phyloP scores from a whole-genome alignment of 2,329 filamentous ascomycete genomes.

The Colletotrichum truncatum region DNA sequence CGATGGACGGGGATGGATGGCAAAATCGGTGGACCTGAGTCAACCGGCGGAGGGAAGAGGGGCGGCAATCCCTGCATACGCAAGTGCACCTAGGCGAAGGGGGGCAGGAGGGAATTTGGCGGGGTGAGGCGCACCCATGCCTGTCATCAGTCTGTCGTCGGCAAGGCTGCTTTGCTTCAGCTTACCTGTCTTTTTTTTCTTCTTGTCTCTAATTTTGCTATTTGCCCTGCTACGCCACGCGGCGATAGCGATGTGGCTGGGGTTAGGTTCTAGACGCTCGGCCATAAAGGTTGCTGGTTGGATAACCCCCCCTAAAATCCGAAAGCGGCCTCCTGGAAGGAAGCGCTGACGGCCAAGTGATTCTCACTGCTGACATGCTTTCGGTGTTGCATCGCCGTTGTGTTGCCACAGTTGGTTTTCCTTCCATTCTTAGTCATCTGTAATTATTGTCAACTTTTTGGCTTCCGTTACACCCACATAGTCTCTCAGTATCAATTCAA shows the following conservation, averaged over 20 bases:
- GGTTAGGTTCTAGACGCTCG: not conserved
- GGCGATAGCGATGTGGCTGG: not conserved
- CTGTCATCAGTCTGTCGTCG: not conserved
- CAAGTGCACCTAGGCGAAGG: not conserved
- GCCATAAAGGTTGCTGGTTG: not conserved
- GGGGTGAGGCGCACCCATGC: slow-evolving; percentile 13
- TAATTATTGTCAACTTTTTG: not conserved
- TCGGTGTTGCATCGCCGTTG: not conserved
- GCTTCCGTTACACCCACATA: too few relatives aligned
- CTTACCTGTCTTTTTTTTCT: not conserved
- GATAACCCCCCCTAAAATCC: slow-evolving; percentile 6
- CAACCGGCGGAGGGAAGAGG: slow-evolving; percentile 39
- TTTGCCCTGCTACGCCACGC: slow-evolving; percentile 14
- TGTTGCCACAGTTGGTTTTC: not conserved
- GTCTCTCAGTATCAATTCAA: too few relatives aligned
- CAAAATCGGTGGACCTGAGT: slow-evolving; percentile 34
- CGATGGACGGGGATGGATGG: slow-evolving; percentile 41
- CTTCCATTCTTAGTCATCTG: not conserved
- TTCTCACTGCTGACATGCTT: not conserved
- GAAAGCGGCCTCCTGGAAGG: slow-evolving; percentile 14
- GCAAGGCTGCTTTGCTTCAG: not conserved
- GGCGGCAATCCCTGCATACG: slow-evolving; percentile 27
- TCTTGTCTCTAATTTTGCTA: not conserved
- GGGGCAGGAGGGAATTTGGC: not conserved
- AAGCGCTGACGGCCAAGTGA: not conserved